Evolutionary conservation across 495 filamentous ascomycete genomes (phyloP).

Genomic region (Parmelia sp.): DNA sequence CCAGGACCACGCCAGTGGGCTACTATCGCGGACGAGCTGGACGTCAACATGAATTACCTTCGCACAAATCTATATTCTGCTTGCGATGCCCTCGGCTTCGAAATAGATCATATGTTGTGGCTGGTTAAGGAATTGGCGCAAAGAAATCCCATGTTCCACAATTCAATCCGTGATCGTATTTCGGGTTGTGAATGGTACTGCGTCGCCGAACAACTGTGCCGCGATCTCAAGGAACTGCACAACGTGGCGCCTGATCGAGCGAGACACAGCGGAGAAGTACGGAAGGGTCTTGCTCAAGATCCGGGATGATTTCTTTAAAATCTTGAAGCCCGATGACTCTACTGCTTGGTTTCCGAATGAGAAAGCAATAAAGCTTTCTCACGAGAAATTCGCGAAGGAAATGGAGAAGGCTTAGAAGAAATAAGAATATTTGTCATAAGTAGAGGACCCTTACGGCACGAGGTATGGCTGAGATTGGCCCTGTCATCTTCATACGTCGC

Average conservation of each 20-base stretch:
- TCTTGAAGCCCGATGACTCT: constrained; percentile 12
- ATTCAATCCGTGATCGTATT: constrained; percentile 15
- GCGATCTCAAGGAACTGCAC: constrained; percentile 22
- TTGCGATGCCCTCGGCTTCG: constrained; percentile 17
- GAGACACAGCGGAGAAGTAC: constrained; percentile 18
- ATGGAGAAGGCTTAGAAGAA: constrained; percentile 17
- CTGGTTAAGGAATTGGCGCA: constrained; percentile 20
- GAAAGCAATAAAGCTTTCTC: constrained; percentile 14
- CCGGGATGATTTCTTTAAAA: constrained; percentile 18
- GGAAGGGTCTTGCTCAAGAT: constrained; percentile 20
- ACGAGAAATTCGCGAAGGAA: constrained; percentile 12
- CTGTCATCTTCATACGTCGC: too few relatives aligned
- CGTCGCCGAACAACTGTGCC: constrained; percentile 19
- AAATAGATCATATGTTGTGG: constrained; percentile 17
- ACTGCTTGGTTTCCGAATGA: constrained; percentile 17
- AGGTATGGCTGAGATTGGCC: too few relatives aligned
- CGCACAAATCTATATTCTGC: constrained; percentile 10
- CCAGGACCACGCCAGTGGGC: constrained; percentile 10
- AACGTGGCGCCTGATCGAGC: constrained; percentile 20
- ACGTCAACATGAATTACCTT: constrained; percentile 14
- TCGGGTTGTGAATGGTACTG: constrained; percentile 12
- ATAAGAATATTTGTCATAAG: neutral
- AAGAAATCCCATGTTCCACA: constrained; percentile 17
- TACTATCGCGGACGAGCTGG: constrained; percentile 19
- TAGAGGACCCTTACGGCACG: too few relatives aligned